Evolutionary conservation across 2,329 filamentous ascomycete genomes (phyloP).

Genomic region (Botrytis porri): DNA sequence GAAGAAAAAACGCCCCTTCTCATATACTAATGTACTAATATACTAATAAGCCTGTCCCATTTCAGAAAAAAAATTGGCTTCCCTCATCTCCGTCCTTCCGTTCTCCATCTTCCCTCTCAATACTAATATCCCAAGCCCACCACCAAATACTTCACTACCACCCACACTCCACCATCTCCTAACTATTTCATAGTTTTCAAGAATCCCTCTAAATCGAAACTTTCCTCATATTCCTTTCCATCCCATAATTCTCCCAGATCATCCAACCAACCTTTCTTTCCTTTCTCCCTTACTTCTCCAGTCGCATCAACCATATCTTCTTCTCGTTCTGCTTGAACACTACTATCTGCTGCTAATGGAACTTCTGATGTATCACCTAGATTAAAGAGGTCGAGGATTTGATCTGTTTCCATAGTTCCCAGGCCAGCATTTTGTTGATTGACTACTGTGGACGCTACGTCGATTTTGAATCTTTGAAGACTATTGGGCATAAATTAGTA

Average conservation of each 20-base stretch:
- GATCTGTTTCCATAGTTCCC: slow-evolving; percentile 92
- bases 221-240: slow-evolving; percentile 95
- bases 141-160: not conserved
- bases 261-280: slow-evolving; percentile 95
- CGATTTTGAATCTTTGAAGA: slow-evolving; percentile 98
- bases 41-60: not conserved
- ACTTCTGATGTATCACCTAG: slow-evolving; percentile 75
- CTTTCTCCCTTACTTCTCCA: slow-evolving; percentile 87
- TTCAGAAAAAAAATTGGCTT: not conserved
- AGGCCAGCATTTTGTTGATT: slow-evolving; percentile 98
- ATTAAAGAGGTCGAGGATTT: slow-evolving; percentile 95
- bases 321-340: slow-evolving; percentile 59
- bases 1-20: slow-evolving; percentile 1
- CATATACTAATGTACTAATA: not conserved
- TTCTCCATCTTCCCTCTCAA: not conserved
- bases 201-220: slow-evolving; percentile 94
- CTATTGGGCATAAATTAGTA: slow-evolving; percentile 44
- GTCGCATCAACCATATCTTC: slow-evolving; percentile 93
- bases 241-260: slow-evolving; percentile 97
- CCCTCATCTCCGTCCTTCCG: not conserved
- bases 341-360: slow-evolving; percentile 54
- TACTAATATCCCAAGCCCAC: not conserved
- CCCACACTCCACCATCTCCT: not conserved
- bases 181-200: slow-evolving; percentile 72
- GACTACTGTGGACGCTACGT: slow-evolving; percentile 95